Base-by-base conservation (phyloP, 352 stramenopile genomes). In the Phytophthora syringae region DNA sequence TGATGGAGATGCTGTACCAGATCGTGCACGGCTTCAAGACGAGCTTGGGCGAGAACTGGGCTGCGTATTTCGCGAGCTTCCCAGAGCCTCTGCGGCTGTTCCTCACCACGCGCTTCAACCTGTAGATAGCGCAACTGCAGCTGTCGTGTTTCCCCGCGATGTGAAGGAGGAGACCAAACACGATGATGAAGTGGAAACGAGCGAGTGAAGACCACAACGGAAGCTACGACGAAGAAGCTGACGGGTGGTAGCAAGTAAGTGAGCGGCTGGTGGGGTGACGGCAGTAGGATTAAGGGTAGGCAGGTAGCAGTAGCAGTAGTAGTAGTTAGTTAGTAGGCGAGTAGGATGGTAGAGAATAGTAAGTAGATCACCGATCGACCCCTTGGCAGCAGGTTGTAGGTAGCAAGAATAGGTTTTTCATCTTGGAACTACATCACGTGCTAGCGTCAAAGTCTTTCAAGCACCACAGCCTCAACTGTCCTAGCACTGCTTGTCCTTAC, bases 1-100 rank as follows among this genome's bases (percentile, higher is more conserved):
- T 96, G 7, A 89, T 83, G 70, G 86, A 94, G 36, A 94, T 94
- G 86, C 67, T 96, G 18, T 92, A 88, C 60, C 86, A 95, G 63
- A 95, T 96, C 60, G 79, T 96, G 43, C 88, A 95, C 52, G 86
- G 87, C 55, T 96, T 96, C 74, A 96, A 96, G 78, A 78, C 76
- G 54, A 95, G 86, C 52, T 64, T 96, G 51, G 88, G 88, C 30
- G 88, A 96, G 28, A 92, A 95, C 60, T 96, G 88, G 88, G 64
- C 80, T 10, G 79, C 82, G 60, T 96, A 96, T 72, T 95, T 94
- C 63, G 81, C 71, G 42, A 93, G 76, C 67, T 96, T 95, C 65
- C 88, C 88, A 12, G 81, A 90, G 62, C 77, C 84, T 52, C 63
- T 96, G 70, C 88, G 80, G 47, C 77, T 91, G 60, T 94, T 94